Base-by-base conservation (phyloP, 257 asterid genomes). In the Solanum pimpinellifolium region DNA sequence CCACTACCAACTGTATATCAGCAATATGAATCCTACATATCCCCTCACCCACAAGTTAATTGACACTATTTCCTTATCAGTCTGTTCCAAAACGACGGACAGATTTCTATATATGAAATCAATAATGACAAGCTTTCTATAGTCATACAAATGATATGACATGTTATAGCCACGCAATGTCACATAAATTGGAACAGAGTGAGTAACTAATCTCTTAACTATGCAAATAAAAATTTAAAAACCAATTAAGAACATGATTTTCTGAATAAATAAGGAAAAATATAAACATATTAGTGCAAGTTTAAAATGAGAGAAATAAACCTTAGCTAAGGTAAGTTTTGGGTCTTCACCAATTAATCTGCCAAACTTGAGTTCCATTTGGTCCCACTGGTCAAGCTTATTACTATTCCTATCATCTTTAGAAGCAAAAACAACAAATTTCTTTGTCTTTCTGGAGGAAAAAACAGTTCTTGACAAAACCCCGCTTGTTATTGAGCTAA, bases 331-430 rank as follows among this genome's bases (percentile, higher is more conserved):
- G 87, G 98, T 95, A 74, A 94, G 47, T 92, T 95, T 94, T 81
- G 99, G 98, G 97, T 97, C 98, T 92, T 97, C 99, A 80, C 98
- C 99, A 83, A 97, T 86, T 95, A 97, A 92, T 91, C 93, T 89
- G 44, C 99, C 99, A 83, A 95, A 95, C 92, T 97, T 94, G 82
- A 97, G 96, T 91, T 97, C 99, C 99, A 97, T 94, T 80, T 88
- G 91, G 66, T 97, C 98, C 98, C 98, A 94, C 41, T 92, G 93
- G 86, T 93, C 96, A 83, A 97, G 92, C 68, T 91, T 91, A 33
- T 95, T 78, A 31, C 84, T 70, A 31, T 5, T 65, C 25, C 39
- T 84, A 59, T 94, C 98, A 85, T 93, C 98, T 42, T 91, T 94
- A 10, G 98, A 91, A 6, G 95, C 97, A 90, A 86, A 93, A 86